Evolutionary conservation across 2,329 filamentous ascomycete genomes (phyloP).

Genomic region (Penicillium sp.): DNA sequence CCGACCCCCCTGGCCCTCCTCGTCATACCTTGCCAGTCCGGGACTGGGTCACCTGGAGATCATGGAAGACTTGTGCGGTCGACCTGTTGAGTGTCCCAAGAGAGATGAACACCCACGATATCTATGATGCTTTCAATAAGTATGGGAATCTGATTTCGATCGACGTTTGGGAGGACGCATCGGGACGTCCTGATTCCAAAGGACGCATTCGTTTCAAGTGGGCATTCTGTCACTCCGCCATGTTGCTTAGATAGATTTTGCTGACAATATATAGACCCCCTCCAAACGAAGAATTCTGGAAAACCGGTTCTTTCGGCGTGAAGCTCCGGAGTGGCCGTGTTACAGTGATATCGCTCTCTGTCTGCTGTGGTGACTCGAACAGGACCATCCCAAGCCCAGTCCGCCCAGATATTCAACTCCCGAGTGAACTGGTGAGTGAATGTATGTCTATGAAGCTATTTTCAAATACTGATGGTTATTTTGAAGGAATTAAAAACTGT

Average conservation of each 20-base stretch:
- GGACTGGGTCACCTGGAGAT: constrained; percentile 33
- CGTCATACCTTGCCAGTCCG: constrained; percentile 8
- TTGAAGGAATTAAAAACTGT: constrained; percentile 45
- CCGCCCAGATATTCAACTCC: constrained; percentile 33
- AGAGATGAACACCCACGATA: constrained; percentile 35
- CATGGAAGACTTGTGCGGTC: constrained; percentile 43
- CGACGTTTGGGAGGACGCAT: constrained; percentile 53
- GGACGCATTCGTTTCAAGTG: constrained; percentile 58
- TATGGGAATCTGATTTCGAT: constrained; percentile 58
- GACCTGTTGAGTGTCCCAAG: constrained; percentile 37
- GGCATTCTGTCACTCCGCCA: not conserved
- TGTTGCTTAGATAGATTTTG: too few relatives aligned
- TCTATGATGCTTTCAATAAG: constrained; percentile 55
- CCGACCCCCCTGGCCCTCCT: too few relatives aligned
- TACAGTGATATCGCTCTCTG: not conserved
- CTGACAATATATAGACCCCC: constrained; percentile 46
- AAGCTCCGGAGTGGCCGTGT: constrained; percentile 28
- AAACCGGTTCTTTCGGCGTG: constrained; percentile 25
- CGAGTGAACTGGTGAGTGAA: constrained; percentile 37
- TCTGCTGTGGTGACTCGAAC: not conserved
- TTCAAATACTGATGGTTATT: not conserved
- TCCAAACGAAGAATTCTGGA: constrained; percentile 55
- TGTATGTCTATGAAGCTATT: not conserved
- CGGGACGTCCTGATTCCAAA: constrained; percentile 41
- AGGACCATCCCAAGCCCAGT: constrained; percentile 37